These are phyloP conservation scores for Coemansia sp. DNA, from an alignment of 192 early-diverging fungal genomes.

Conservation along the genomic window DNA sequence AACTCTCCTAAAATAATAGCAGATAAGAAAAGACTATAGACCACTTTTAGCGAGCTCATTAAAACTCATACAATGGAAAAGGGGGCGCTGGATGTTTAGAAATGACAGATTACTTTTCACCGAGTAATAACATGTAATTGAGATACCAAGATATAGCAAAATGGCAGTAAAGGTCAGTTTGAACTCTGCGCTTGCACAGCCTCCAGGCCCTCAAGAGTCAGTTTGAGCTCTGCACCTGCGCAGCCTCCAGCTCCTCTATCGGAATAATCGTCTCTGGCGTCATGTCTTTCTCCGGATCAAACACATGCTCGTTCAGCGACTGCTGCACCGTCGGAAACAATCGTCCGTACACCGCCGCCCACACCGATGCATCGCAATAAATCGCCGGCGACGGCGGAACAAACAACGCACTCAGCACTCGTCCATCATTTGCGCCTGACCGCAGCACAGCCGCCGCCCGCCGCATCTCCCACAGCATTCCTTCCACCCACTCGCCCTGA, in stretches of 20 bases:
- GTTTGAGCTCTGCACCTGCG: not conserved
- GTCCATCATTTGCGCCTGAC: not conserved
- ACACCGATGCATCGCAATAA: conserved; percentile 17
- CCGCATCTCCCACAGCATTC: conserved; percentile 53
- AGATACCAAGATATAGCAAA: too few species aligned
- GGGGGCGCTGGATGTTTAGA: not conserved
- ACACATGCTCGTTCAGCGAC: not conserved
- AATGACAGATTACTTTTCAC: conserved; percentile 4
- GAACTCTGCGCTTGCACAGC: too few species aligned
- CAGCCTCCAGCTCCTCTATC: conserved; percentile 6
- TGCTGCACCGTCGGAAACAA: conserved; percentile 8
- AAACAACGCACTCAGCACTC: conserved; percentile 9
- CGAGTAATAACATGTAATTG: too few species aligned
- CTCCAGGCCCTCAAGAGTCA: too few species aligned
- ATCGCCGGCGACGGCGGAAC: conserved; percentile 12
- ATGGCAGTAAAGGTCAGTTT: too few species aligned
- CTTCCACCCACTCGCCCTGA: conserved; percentile 40
- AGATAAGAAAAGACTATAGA: too few species aligned
- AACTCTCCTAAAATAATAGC: too few species aligned
- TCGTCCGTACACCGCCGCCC: conserved; percentile 23
- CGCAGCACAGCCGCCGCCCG: conserved; percentile 20
- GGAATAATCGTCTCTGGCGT: not conserved
- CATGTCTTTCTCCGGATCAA: not conserved
- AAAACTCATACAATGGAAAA: too few species aligned
- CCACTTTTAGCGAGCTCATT: too few species aligned